These are phyloP conservation scores for Pterocarpus macrocarpus DNA, from an alignment of 306 rosid species.

Conservation along the genomic window DNA sequence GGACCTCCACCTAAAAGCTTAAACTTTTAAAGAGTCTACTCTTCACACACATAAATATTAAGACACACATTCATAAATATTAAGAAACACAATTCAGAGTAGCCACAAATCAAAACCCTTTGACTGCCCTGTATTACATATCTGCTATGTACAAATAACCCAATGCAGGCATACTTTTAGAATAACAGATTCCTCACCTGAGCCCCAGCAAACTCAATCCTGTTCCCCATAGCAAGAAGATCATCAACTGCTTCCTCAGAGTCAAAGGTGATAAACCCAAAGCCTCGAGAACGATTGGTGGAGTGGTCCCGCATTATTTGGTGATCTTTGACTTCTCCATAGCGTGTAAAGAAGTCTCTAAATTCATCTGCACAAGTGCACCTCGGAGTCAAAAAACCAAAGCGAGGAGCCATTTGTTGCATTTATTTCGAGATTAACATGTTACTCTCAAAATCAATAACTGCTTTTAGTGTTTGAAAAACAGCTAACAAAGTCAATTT, in stretches of 20 bases:
- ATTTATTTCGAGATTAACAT: not conserved
- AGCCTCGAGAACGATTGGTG: slow-evolving; percentile 90
- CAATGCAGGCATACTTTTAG: not conserved
- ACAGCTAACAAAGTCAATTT: not conserved
- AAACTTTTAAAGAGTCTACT: not conserved
- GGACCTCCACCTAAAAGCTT: not conserved
- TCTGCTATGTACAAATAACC: slow-evolving; percentile 3
- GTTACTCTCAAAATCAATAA: slow-evolving; percentile 3
- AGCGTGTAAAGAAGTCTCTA: slow-evolving; percentile 77
- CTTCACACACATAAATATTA: not conserved
- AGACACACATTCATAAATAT: not conserved
- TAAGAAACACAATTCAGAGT: not conserved
- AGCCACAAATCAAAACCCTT: not conserved
- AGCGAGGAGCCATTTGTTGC: slow-evolving; percentile 4
- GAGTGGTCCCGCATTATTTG: slow-evolving; percentile 94
- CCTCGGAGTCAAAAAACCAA: slow-evolving; percentile 18
- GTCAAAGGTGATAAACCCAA: slow-evolving; percentile 82
- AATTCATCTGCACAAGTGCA: slow-evolving; percentile 70
- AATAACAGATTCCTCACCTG: slow-evolving; percentile 68
- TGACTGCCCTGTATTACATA: not conserved
- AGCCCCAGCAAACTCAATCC: slow-evolving; percentile 84
- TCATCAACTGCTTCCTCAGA: slow-evolving; percentile 91
- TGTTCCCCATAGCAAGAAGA: slow-evolving; percentile 86
- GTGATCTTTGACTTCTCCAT: slow-evolving; percentile 83
- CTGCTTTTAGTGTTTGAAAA: not conserved